Base-by-base conservation (phyloP, 108 stramenopile genomes). In the Cyclotella baltica region DNA sequence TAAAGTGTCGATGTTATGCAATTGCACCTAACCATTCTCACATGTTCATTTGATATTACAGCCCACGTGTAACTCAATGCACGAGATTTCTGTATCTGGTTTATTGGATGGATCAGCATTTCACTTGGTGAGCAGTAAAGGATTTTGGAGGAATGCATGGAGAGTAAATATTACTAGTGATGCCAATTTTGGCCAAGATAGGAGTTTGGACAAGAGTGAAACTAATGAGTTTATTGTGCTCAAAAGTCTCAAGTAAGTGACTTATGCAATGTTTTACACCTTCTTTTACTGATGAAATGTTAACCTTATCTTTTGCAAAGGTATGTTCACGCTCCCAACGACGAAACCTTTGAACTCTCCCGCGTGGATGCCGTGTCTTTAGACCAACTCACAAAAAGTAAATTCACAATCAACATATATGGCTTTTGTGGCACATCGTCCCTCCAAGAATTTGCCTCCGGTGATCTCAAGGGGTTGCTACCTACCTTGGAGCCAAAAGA, bases 361-460 rank as follows among this genome's bases (percentile, higher is more conserved):
- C 88, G 92, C 19, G 81, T 88, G 51, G 95, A 96, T 80, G 92
- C 92, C 0, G 86, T 96, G 22, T 89, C 95, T 18, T 88, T 93
- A 81, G 95, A 96, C 35, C 82, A 86, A 6, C 56, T 96, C 40
- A 89, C 90, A 1, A 75, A 66, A 57, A 87, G 83, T 52, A 85
- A 84, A 15, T 90, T 78, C 63, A 88, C 93, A 36, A 75, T 92
- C 37, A 89, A 91, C 67, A 90, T 92, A 78, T 67, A 86, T 22
- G 91, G 85, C 0, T 93, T 86, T 65, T 93, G 93, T 70, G 93
- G 86, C 0, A 85, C 86, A 20, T 87, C 90, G 0, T 86, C 85
- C 2, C 18, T 91, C 1, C 87, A 88, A 36, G 86, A 86, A 53
- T 80, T 76, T 36, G 83, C 83, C 0, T 59, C 69, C 10, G 84